Conservation (phyloP, 1,284 basidiomycete genomes). For the Ustilago xerochloae region DNA sequence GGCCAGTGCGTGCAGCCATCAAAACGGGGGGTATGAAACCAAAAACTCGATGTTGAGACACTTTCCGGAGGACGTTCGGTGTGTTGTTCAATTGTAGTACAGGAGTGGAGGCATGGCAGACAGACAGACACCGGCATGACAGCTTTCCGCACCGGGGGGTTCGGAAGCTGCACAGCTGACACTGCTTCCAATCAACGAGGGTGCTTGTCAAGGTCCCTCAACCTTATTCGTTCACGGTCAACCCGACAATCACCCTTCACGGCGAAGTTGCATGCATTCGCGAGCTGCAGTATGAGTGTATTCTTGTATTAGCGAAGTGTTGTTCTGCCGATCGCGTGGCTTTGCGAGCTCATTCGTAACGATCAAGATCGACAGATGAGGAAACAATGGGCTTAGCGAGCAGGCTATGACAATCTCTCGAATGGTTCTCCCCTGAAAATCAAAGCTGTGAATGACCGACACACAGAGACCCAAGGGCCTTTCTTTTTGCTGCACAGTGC, state of each 20-base stretch:
- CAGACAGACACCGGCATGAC: slow-evolving; percentile 2
- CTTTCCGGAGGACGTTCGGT: background rate
- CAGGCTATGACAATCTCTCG: too few relatives aligned
- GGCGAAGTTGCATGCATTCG: background rate
- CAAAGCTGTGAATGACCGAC: too few relatives aligned
- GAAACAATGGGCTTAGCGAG: too few relatives aligned
- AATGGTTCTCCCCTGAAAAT: too few relatives aligned
- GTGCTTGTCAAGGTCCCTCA: slow-evolving; percentile 5
- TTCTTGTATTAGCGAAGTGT: too few relatives aligned
- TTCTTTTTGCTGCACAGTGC: background rate
- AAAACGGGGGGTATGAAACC: background rate
- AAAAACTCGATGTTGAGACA: background rate
- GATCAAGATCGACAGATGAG: background rate
- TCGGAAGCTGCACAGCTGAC: too few relatives aligned
- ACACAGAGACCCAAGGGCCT: background rate
- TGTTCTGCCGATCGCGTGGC: background rate
- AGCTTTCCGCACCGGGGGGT: background rate
- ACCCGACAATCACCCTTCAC: background rate
- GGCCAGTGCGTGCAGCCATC: background rate
- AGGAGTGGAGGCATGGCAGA: background rate
- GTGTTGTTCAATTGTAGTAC: background rate
- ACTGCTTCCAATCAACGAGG: too few relatives aligned
- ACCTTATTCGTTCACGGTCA: background rate
- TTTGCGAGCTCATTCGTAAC: background rate
- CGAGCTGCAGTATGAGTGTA: slow-evolving; percentile 1